Percentiles rank a stretch among this genome's conserved stretches.
Evolutionary conservation across 78 protist species (phyloP).

Genomic region (Dictyostelium brefeldianum): DNA sequence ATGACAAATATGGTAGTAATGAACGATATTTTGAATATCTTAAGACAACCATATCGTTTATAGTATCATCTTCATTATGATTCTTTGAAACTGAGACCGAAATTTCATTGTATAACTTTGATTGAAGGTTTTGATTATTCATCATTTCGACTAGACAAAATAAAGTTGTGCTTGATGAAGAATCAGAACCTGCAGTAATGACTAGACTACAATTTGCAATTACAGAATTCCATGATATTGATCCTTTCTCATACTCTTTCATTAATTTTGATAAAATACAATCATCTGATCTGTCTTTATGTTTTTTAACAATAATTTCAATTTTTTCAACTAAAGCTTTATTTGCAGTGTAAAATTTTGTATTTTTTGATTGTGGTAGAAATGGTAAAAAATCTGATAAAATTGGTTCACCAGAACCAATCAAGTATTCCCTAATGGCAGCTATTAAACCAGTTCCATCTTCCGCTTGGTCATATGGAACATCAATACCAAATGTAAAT

Average conservation of each 20-base stretch:
- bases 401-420: background rate
- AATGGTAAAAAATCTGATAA: background rate
- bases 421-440: background rate
- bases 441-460: background rate
- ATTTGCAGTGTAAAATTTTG: background rate
- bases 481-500: background rate
- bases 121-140: background rate
- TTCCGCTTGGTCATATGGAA: background rate
- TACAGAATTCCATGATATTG: background rate
- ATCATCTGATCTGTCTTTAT: background rate
- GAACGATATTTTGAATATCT: background rate
- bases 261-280: background rate
- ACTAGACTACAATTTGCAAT: background rate
- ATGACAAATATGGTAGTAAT: background rate
- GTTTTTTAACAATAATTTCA: background rate
- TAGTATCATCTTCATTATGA: background rate
- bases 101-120: background rate
- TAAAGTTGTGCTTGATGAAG: background rate
- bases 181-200: background rate
- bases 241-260: slow-evolving; percentile 10
- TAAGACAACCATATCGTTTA: background rate
- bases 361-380: background rate
- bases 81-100: background rate
- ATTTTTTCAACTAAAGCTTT: background rate
- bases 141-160: background rate